Evolutionary conservation across 2,329 filamentous ascomycete species (phyloP).

Genomic region (Sporothrix variecibatus): DNA sequence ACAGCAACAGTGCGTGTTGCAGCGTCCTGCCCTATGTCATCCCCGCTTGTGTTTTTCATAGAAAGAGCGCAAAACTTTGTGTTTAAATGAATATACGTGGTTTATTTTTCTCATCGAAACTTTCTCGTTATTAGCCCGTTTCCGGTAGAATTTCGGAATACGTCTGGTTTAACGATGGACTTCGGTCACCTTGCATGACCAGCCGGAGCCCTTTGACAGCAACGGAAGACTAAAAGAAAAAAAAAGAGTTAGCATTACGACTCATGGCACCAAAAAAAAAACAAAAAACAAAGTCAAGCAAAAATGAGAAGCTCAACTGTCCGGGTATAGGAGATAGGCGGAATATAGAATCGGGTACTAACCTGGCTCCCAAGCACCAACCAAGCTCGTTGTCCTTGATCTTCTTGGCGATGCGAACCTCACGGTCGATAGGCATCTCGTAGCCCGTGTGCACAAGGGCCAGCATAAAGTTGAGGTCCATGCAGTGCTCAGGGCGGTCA

Average conservation of each 20-base stretch:
- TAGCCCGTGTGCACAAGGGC: constrained; percentile 92
- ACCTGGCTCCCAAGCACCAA: constrained; percentile 97
- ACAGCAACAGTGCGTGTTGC: not conserved
- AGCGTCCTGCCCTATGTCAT: not conserved
- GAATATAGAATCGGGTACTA: constrained; percentile 41
- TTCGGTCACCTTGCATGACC: constrained; percentile 84
- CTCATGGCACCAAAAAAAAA: not conserved
- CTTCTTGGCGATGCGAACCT: constrained; percentile 98
- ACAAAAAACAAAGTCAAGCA: not conserved
- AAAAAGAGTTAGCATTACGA: not conserved
- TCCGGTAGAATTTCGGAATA: not conserved
- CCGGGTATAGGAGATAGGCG: not conserved
- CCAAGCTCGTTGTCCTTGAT: constrained; percentile 95
- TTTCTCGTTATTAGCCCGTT: not conserved
- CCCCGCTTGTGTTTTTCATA: not conserved
- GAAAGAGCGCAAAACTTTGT: not conserved
- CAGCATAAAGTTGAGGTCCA: constrained; percentile 97
- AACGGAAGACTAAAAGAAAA: constrained; percentile 69
- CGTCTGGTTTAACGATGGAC: constrained; percentile 50
- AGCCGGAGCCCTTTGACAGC: constrained; percentile 77
- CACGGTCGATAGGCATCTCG: constrained; percentile 94
- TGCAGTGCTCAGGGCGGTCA: constrained; percentile 83
- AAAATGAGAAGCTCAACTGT: not conserved
- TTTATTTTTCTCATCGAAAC: not conserved
- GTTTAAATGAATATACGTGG: not conserved